Base-by-base conservation (phyloP, 768 basidiomycete species). In the Leccinum boreale region DNA sequence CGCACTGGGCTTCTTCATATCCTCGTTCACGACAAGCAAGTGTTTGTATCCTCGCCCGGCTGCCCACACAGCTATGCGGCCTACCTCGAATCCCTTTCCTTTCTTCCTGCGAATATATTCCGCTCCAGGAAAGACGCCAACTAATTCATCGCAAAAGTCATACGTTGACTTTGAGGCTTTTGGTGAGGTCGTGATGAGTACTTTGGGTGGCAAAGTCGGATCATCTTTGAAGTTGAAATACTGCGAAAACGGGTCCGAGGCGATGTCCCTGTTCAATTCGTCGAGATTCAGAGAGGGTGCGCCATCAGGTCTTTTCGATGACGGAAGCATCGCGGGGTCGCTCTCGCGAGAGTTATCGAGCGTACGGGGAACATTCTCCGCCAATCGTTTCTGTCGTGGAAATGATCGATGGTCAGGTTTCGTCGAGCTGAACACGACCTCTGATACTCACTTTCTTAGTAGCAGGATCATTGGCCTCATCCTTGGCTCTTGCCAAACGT, bases 291-390 rank as follows among this genome's bases (percentile, higher is more conserved):
- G 59, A 21, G 75, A 74, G 5, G 78, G 77, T 31, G 72, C 60
- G 42, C 63, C 59, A 12, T 66, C 65, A 11, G 65, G 61, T 31
- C 42, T 56, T 50, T 70, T 65, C 11, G 74, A 74, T 9, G 77
- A 68, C 1, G 77, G 74, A 31, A 75, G 63, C 35, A 60, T 58
- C 60, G 59, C 62, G 7, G 86, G 87, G 67, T 89, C 89, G 68
- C 85, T 90, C 72, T 95, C 89, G 60, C 95, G 85, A 58, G 86
- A 90, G 70, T 98, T 98, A 69, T 99, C 97, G 23, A 98, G 83
- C 0, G 97, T 99, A 47, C 83, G 82, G 1, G 95, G 95, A 10
- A 95, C 80, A 77, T 97, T 97, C 65, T 89, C 84, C 6, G 83
- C 81, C 23, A 91, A 75, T 56, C 94, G 85, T 85, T 87, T 87